phyloP scores from a whole-genome alignment of 305 asterid genomes.

The Stenogyne calaminthoides region DNA sequence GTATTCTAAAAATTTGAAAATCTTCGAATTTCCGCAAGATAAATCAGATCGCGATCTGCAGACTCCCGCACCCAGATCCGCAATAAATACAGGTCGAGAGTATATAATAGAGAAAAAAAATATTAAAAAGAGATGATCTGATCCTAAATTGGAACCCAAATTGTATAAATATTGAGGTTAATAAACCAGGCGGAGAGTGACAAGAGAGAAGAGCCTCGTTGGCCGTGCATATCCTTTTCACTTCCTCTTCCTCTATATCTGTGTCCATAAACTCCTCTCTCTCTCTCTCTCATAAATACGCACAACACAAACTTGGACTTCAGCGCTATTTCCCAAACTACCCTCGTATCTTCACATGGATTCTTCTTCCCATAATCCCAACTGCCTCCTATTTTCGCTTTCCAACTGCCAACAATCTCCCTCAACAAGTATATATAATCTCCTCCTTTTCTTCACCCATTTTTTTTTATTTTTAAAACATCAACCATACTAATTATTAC shows the following conservation, averaged over 20 bases:
- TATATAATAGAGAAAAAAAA: too few relatives aligned
- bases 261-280: too few relatives aligned
- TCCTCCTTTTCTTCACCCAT: conserved; percentile 29
- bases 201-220: conserved; percentile 38
- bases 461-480: background rate
- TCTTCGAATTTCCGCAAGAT: too few relatives aligned
- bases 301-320: conserved; percentile 23
- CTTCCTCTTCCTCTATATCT: conserved; percentile 35
- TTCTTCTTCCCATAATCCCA: conserved; percentile 49
- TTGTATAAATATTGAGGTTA: too few relatives aligned
- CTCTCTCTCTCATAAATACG: too few relatives aligned
- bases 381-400: conserved; percentile 91
- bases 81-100: too few relatives aligned
- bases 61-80: too few relatives aligned
- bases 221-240: conserved; percentile 34
- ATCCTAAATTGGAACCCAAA: too few relatives aligned
- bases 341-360: conserved; percentile 51
- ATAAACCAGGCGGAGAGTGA: conserved; percentile 17
- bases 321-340: conserved; percentile 62
- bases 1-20: too few relatives aligned
- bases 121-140: too few relatives aligned
- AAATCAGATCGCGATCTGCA: too few relatives aligned
- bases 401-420: conserved; percentile 50
- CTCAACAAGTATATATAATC: conserved; percentile 27
- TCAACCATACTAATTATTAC: conserved; percentile 22